Base-by-base conservation (phyloP, 352 stramenopile species). In the Globisporangium iwayamae region DNA sequence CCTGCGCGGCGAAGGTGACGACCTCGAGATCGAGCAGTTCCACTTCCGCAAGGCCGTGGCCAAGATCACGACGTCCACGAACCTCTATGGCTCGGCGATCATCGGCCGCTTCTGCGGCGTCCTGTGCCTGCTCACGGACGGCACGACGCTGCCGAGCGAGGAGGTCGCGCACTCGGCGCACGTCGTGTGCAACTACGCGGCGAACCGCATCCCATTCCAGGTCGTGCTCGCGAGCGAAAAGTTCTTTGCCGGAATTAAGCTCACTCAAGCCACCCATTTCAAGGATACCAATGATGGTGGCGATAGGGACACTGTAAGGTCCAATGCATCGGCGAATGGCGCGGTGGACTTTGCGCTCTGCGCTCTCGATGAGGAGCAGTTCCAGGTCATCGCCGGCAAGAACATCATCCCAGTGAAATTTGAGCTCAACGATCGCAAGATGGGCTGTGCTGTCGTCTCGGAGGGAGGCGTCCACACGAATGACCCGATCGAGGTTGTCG, bases 21-120 rank as follows among this genome's bases (percentile, higher is more conserved):
- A 89, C 51, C 55, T 91, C 32, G 76, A 80, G 38, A 78, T 88
- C 45, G 82, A 91, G 66, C 75, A 60, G 20, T 91, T 88, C 36
- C 57, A 75, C 61, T 91, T 88, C 59, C 82, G 79, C 62, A 82
- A 83, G 38, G 79, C 79, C 2, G 76, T 88, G 47, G 85, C 70
- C 47, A 89, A 91, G 48, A 58, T 91, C 39, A 71, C 78, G 6
- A 84, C 76, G 6, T 53, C 69, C 14, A 73, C 50, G 1, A 86
- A 87, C 16, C 48, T 71, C 10, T 75, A 79, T 63, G 79, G 75
- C 36, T 78, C 79, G 0, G 79, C 76, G 0, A 65, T 88, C 1
- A 60, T 91, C 20, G 81, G 79, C 2, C 59, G 67, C 1, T 91
- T 88, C 60, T 74, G 69, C 20, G 65, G 70, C 25, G 67, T 75